phyloP scores from a whole-genome alignment of 164 flowering plant species.

The Dillenia suffruticosa region DNA sequence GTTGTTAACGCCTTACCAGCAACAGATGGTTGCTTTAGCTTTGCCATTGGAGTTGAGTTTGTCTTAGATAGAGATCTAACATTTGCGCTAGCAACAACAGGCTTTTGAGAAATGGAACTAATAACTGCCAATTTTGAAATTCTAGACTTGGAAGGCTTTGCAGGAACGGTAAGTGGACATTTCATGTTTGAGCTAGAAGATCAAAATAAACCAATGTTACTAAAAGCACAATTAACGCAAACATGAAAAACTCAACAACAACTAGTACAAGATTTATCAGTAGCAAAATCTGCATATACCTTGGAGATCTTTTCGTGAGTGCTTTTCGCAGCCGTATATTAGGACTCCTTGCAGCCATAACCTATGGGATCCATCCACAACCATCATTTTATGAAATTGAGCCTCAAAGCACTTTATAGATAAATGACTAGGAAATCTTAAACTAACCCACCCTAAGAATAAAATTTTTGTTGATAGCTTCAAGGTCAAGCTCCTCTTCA shows the following conservation, averaged over 20 bases:
- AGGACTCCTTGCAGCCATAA: slow-evolving; percentile 97
- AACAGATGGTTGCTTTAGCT: slow-evolving; percentile 30
- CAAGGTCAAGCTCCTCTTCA: slow-evolving; percentile 74
- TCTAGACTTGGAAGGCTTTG: slow-evolving; percentile 66
- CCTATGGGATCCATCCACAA: slow-evolving; percentile 33
- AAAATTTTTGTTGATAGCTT: slow-evolving; percentile 63
- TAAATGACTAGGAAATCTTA: not conserved
- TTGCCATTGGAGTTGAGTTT: slow-evolving; percentile 41
- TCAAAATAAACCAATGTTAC: slow-evolving; percentile 7
- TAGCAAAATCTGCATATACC: slow-evolving; percentile 26
- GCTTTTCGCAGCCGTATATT: slow-evolving; percentile 50
- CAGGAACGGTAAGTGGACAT: slow-evolving; percentile 84
- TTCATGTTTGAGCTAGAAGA: slow-evolving; percentile 36
- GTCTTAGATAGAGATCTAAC: slow-evolving; percentile 27
- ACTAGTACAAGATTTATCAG: not conserved
- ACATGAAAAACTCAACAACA: not conserved
- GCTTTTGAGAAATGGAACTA: slow-evolving; percentile 47
- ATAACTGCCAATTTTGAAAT: slow-evolving; percentile 49
- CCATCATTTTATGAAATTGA: slow-evolving; percentile 3
- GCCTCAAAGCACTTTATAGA: not conserved
- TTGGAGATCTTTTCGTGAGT: slow-evolving; percentile 31
- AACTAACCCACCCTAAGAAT: slow-evolving; percentile 90
- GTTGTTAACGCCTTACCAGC: slow-evolving; percentile 65
- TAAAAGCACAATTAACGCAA: not conserved
- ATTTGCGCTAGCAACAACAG: slow-evolving; percentile 31